These are phyloP conservation scores for Pichia pseudocactophila DNA, from an alignment of 805 yeast genomes.

Conservation along the genomic window DNA sequence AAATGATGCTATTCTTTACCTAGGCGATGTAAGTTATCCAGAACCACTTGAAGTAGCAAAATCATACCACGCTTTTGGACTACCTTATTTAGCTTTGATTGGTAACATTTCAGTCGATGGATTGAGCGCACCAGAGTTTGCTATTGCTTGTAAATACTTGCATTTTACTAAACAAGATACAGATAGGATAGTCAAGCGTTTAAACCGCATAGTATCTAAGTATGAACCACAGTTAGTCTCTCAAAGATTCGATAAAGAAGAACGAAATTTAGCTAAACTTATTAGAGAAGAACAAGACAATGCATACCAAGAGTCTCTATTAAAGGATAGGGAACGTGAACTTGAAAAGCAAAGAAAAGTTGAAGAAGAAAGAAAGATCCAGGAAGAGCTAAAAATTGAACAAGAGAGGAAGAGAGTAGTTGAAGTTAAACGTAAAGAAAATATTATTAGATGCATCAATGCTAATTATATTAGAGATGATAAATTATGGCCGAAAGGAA, in stretches of 20 bases:
- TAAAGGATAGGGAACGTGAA: constrained; percentile 47
- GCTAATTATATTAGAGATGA: constrained; percentile 7
- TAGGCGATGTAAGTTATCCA: constrained; percentile 53
- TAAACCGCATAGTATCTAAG: constrained; percentile 37
- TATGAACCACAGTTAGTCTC: constrained; percentile 54
- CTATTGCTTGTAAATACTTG: constrained; percentile 35
- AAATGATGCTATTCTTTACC: constrained; percentile 47
- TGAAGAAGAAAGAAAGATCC: constrained; percentile 18
- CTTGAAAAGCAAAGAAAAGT: constrained; percentile 30
- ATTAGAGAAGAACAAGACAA: constrained; percentile 57
- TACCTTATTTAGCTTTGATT: constrained; percentile 47
- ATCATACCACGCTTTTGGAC: constrained; percentile 39
- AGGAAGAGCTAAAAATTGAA: constrained; percentile 13
- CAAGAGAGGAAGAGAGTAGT: constrained; percentile 13
- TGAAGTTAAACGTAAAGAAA: constrained; percentile 4
- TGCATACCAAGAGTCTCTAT: constrained; percentile 54
- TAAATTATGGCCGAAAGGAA: constrained; percentile 20
- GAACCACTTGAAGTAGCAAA: constrained; percentile 63
- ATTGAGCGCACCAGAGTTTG: constrained; percentile 39
- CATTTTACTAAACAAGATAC: constrained; percentile 20
- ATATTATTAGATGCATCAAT: constrained; percentile 5
- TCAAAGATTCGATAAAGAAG: constrained; percentile 53
- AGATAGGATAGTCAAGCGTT: constrained; percentile 17
- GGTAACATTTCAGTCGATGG: constrained; percentile 49
- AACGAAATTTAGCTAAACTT: constrained; percentile 47